Conservation (phyloP, 225 moss, liverwort and hornwort genomes). For the Asterella californica region DNA sequence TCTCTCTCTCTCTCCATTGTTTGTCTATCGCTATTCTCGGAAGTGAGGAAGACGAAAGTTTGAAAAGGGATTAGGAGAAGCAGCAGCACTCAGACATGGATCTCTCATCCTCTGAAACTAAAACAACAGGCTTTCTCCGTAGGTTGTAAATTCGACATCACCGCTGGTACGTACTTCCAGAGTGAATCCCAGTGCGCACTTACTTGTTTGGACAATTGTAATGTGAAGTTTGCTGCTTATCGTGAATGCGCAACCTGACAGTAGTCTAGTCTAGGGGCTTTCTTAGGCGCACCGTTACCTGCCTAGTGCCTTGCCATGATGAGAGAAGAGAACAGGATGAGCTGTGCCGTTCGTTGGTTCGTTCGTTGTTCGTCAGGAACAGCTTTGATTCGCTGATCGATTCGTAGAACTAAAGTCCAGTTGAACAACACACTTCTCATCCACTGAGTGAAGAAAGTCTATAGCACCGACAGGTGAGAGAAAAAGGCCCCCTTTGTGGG, state of each 20-base stretch:
- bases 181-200: background rate
- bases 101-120: background rate
- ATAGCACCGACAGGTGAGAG: too few relatives aligned
- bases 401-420: too few relatives aligned
- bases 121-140: slow-evolving; percentile 12
- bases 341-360: too few relatives aligned
- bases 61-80: background rate
- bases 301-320: too few relatives aligned
- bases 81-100: background rate
- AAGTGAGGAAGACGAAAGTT: background rate
- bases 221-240: slow-evolving; percentile 1
- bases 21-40: background rate
- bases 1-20: background rate
- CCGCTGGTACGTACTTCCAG: background rate
- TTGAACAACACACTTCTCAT: too few relatives aligned
- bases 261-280: too few relatives aligned
- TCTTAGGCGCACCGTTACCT: too few relatives aligned
- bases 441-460: too few relatives aligned
- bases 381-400: too few relatives aligned
- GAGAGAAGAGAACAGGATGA: too few relatives aligned
- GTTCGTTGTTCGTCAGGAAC: too few relatives aligned
- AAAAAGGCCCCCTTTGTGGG: too few relatives aligned
- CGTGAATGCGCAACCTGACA: slow-evolving; percentile 1
- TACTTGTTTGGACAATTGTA: slow-evolving; percentile 7
- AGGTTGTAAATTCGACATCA: slow-evolving; percentile 1